A percentile compares a stretch with the other conserved stretches of the same genome.
These are phyloP conservation scores for Lodderomyces margitis DNA, from an alignment of 1,139 yeast species.

Conservation along the genomic window DNA sequence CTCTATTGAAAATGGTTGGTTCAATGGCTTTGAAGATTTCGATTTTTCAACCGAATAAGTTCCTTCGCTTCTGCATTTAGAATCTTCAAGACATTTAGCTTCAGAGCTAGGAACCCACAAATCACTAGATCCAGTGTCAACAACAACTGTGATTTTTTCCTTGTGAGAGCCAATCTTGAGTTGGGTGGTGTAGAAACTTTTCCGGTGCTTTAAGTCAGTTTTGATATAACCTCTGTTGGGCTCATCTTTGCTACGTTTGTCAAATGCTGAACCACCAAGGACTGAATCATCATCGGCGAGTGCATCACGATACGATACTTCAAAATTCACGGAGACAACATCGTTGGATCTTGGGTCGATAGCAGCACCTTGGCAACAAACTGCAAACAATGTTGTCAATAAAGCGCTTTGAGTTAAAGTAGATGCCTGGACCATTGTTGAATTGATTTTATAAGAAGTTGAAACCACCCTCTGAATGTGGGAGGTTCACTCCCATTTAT, in stretches of 20 bases:
- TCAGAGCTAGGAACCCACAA: slow-evolving; percentile 32
- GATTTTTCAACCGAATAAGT: slow-evolving; percentile 51
- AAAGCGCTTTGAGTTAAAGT: background rate
- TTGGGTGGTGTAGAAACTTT: slow-evolving; percentile 35
- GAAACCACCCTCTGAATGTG: too few species aligned
- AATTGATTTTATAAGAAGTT: background rate
- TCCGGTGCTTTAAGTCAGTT: background rate
- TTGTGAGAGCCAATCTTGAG: slow-evolving; percentile 34
- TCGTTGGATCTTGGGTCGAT: background rate
- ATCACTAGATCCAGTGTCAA: slow-evolving; percentile 49
- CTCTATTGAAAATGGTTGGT: slow-evolving; percentile 32
- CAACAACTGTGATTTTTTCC: slow-evolving; percentile 29
- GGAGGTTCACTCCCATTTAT: background rate
- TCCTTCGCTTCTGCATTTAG: slow-evolving; percentile 40
- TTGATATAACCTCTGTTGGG: background rate
- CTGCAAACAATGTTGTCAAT: background rate
- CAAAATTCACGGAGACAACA: background rate
- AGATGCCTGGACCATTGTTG: background rate
- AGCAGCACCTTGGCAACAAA: background rate
- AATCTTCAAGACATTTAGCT: slow-evolving; percentile 8
- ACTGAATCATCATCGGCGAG: background rate
- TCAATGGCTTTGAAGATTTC: slow-evolving; percentile 43
- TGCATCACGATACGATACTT: background rate
- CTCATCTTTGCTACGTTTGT: background rate
- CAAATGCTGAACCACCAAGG: too few species aligned